Percentiles rank a stretch among this genome's conserved stretches.
phyloP scores from a whole-genome alignment of 352 stramenopile genomes.

The Phytophthora podocarpi region DNA sequence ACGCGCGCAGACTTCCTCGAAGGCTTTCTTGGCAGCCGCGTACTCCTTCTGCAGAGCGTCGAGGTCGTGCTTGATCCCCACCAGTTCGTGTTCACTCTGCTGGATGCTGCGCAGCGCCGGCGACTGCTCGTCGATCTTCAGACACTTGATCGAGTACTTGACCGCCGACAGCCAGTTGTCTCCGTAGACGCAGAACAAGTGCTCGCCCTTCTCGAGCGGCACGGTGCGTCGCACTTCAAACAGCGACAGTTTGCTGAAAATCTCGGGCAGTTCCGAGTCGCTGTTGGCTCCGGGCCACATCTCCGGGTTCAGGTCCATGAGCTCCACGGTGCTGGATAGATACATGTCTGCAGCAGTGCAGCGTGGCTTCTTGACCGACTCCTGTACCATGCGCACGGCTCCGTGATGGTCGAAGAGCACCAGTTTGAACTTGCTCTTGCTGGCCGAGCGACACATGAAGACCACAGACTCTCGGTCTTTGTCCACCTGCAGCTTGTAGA shows the following conservation, averaged over 20 bases:
- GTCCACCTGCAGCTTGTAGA: conserved; percentile 81
- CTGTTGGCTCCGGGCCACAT: conserved; percentile 67
- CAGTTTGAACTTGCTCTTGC: conserved; percentile 91
- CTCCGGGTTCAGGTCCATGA: conserved; percentile 86
- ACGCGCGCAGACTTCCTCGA: conserved; percentile 70
- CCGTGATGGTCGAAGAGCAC: conserved; percentile 85
- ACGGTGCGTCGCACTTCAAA: conserved; percentile 87
- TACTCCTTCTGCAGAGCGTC: conserved; percentile 83
- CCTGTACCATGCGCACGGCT: conserved; percentile 84
- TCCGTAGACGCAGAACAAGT: conserved; percentile 89
- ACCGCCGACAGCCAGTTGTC: conserved; percentile 90
- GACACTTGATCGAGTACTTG: conserved; percentile 89
- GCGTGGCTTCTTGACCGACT: conserved; percentile 75
- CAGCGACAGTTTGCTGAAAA: conserved; percentile 84
- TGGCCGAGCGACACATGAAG: conserved; percentile 79
- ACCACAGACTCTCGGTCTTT: conserved; percentile 77
- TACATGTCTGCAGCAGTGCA: conserved; percentile 91
- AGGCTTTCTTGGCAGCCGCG: conserved; percentile 76
- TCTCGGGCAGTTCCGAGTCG: conserved; percentile 78
- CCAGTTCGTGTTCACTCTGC: conserved; percentile 73
- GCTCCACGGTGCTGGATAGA: conserved; percentile 80
- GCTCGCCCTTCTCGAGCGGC: conserved; percentile 75
- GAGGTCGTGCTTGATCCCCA: conserved; percentile 79
- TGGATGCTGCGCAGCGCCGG: conserved; percentile 68
- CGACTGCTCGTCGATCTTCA: conserved; percentile 75